Percentiles rank a stretch among this genome's conserved stretches.
phyloP scores from a whole-genome alignment of 1,284 basidiomycete species.

The Vanrija sp. region DNA sequence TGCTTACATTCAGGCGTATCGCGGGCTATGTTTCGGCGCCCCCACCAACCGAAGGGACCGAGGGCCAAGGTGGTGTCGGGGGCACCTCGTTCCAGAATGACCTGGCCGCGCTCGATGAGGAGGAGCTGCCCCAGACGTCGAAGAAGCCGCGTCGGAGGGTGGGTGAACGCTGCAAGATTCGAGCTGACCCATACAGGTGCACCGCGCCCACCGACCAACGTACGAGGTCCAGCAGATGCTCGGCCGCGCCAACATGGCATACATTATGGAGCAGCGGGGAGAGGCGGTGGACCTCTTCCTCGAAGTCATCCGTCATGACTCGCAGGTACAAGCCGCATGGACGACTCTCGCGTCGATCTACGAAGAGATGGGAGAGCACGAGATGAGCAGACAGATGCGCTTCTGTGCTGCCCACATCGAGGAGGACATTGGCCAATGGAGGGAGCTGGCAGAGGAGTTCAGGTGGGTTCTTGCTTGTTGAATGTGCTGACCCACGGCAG shows the following conservation, averaged over 20 bases:
- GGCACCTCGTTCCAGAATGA: conserved; percentile 24
- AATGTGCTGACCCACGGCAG: conserved; percentile 46
- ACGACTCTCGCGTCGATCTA: conserved; percentile 76
- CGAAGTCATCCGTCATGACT: conserved; percentile 91
- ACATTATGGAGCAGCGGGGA: conserved; percentile 63
- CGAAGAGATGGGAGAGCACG: conserved; percentile 62
- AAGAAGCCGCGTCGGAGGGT: conserved; percentile 7
- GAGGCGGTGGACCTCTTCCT: conserved; percentile 76
- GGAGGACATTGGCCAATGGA: conserved; percentile 84
- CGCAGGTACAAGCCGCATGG: conserved; percentile 79
- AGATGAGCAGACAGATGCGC: conserved; percentile 73
- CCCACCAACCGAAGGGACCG: conserved; percentile 1
- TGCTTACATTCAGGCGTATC: conserved; percentile 25
- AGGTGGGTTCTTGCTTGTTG: conserved; percentile 52
- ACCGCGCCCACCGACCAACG: conserved; percentile 62
- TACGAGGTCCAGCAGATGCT: conserved; percentile 76
- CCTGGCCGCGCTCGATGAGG: conserved; percentile 25
- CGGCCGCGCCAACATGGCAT: conserved; percentile 82
- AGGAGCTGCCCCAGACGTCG: conserved; percentile 23
- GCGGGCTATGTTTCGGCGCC: conserved; percentile 28
- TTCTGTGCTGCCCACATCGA: conserved; percentile 87
- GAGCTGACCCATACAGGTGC: conserved; percentile 23
- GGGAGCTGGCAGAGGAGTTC: conserved; percentile 68
- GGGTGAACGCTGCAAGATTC: neutral
- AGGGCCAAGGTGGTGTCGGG: conserved; percentile 4